Percentiles rank a stretch among this genome's conserved stretches.
Conservation (phyloP, 306 rosid species). For the Vicia villosa region DNA sequence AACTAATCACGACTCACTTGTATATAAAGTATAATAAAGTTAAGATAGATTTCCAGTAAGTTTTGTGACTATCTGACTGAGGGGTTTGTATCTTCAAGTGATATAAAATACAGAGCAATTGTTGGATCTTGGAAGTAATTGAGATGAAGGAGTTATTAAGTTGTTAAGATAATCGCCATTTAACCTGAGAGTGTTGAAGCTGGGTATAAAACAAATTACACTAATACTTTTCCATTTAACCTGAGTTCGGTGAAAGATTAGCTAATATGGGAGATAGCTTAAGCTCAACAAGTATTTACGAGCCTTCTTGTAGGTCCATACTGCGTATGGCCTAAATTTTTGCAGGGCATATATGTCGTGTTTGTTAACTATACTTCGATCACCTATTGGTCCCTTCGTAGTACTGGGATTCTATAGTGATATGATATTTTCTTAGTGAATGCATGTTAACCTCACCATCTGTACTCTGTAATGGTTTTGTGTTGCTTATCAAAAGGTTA, state of each 20-base stretch:
- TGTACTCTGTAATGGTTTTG: neutral
- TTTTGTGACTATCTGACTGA: neutral
- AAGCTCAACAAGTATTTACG: neutral
- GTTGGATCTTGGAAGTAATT: conserved; percentile 18
- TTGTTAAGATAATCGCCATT: conserved; percentile 4
- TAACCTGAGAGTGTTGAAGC: conserved; percentile 1
- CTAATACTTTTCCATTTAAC: conserved; percentile 2
- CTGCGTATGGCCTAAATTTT: neutral
- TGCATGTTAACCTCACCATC: neutral
- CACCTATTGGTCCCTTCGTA: neutral
- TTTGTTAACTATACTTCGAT: neutral
- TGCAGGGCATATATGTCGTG: neutral
- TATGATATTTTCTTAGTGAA: neutral
- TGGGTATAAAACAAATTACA: neutral
- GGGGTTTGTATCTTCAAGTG: neutral
- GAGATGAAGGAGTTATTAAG: neutral
- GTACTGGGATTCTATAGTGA: conserved; percentile 1
- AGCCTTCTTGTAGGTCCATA: conserved; percentile 23
- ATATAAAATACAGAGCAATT: conserved; percentile 1
- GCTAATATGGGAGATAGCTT: conserved; percentile 13
- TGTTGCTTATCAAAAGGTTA: no score
- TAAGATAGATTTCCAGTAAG: conserved; percentile 2
- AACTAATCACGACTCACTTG: neutral
- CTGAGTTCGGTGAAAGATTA: neutral
- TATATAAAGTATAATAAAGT: conserved; percentile 6